Evolutionary conservation across 2,329 filamentous ascomycete genomes (phyloP), one percentile per base, ranked within the genome.

Genomic region (Epichloe aotearoae): DNA sequence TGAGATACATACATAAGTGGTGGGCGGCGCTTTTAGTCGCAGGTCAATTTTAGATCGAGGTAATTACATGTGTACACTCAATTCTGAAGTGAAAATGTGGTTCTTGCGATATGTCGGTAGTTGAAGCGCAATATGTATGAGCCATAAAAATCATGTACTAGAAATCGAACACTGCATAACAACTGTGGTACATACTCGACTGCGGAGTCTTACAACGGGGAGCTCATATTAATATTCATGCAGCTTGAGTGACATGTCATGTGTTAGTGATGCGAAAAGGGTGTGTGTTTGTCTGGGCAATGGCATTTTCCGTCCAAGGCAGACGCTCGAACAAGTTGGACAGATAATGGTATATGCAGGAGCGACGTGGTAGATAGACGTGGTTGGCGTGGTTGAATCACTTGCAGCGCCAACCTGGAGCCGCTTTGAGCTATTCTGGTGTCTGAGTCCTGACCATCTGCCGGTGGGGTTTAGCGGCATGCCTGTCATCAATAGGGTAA

Each of bases 231-330:
- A 10, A 30, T 30, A 10, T 30, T 11, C 3, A 47, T 47, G 46
- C 20, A 40, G 34, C 36, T 26, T 30, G 39, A 17, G 36, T 49
- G 47, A 49, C 47, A 49, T n/a, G 47, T 49, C 47, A 49, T 49
- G 37, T 48, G 38, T 43, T 43, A 33, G 30, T 41, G n/a, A n/a
- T 36, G 26, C 47, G 23, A 39, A 49, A 49, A 19, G 23, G 39
- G 47, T 19, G 17, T 40, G 10, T 30, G 8, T 30, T 30, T n/a
- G 36, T 17, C 37, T 17, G 40, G 39, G 39, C 7, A 19, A 23
- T 42, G 39, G 3, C 10, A 20, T 42, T 19, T 20, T 42, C 15
- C 17, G 8, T 42, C n/a, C 39, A 42, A 17, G 39, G 17, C 39
- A 17, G 19, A 23, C n/a, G 39, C n/a, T 42, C 19, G 39, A 42